A percentile compares a stretch with the other conserved stretches of the same genome.
phyloP scores from a whole-genome alignment of 1,139 yeast genomes.

The Eremothecium gossypii region DNA sequence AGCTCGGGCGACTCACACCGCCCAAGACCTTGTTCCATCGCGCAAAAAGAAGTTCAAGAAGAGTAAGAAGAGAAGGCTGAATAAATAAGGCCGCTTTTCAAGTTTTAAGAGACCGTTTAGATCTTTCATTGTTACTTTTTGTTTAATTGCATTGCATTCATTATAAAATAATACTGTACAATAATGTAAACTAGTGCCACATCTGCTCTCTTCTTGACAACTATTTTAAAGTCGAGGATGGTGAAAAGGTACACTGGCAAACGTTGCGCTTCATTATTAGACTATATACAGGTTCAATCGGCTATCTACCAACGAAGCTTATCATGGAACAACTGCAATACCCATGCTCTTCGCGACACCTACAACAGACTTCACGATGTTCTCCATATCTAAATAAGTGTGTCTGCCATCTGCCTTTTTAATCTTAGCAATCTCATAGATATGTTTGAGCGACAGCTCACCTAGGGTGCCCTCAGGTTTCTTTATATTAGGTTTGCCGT shows the following conservation, averaged over 20 bases:
- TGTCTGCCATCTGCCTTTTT: slow-evolving; percentile 83
- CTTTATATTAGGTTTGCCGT: slow-evolving; percentile 38
- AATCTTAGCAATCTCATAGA: slow-evolving; percentile 90
- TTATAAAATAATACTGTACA: background rate
- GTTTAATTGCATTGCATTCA: background rate
- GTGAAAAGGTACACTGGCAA: too few species aligned
- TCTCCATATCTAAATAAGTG: slow-evolving; percentile 57
- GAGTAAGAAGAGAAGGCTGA: slow-evolving; percentile 24
- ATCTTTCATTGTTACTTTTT: background rate
- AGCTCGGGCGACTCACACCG: slow-evolving; percentile 5
- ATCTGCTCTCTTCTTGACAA: too few species aligned
- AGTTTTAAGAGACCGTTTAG: background rate
- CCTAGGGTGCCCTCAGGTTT: slow-evolving; percentile 44
- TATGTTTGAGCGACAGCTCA: slow-evolving; percentile 71
- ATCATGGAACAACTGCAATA: slow-evolving; percentile 62
- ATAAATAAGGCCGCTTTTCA: slow-evolving; percentile 8
- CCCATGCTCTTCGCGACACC: slow-evolving; percentile 88
- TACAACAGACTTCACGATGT: slow-evolving; percentile 72
- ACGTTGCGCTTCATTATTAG: too few species aligned
- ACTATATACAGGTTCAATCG: too few species aligned
- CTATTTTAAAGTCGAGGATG: too few species aligned
- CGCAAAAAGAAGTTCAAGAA: slow-evolving; percentile 6
- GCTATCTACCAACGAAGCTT: background rate
- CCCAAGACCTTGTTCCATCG: slow-evolving; percentile 6
- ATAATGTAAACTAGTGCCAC: too few species aligned